Percentiles rank a stretch among this genome's conserved stretches.
phyloP scores from a whole-genome alignment of 2,329 filamentous ascomycete species.

The Mycosphaerelloides madeirae region DNA sequence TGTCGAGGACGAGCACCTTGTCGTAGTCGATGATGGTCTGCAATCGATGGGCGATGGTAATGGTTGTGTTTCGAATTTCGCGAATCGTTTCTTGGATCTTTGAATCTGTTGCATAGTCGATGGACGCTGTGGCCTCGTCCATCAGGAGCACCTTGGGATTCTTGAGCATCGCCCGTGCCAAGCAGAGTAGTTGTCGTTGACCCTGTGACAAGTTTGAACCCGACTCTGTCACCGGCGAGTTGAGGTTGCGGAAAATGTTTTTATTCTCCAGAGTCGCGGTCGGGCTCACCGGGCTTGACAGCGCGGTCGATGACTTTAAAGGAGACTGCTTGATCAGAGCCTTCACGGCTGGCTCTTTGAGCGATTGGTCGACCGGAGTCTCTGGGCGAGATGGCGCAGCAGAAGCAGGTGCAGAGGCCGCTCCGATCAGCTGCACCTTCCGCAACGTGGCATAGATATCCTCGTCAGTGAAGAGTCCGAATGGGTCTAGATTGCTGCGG shows the following conservation, averaged over 20 bases:
- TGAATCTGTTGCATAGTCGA: constrained; percentile 90
- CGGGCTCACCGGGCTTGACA: constrained; percentile 33
- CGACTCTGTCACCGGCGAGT: constrained; percentile 78
- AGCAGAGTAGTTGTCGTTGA: constrained; percentile 87
- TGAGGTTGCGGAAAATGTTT: constrained; percentile 86
- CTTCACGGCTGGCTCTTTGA: constrained; percentile 20
- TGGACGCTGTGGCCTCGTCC: constrained; percentile 97
- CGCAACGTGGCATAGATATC: constrained; percentile 82
- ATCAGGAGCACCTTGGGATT: constrained; percentile 91
- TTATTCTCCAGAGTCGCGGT: constrained; percentile 66
- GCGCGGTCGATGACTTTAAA: constrained; percentile 30
- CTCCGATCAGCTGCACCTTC: constrained; percentile 79
- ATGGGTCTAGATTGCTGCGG: constrained; percentile 88
- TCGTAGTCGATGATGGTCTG: constrained; percentile 98
- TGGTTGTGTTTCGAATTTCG: constrained; percentile 85
- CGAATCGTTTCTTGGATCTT: constrained; percentile 97
- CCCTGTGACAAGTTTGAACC: constrained; percentile 94
- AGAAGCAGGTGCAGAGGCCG: constrained; percentile 37
- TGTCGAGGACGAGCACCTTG: constrained; percentile 90
- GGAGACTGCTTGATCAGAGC: constrained; percentile 26
- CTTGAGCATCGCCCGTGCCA: constrained; percentile 89
- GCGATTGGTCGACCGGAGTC: constrained; percentile 26
- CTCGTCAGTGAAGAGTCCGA: constrained; percentile 80
- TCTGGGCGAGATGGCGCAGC: constrained; percentile 39
- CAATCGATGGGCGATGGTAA: constrained; percentile 92